Evolutionary conservation across 1,284 basidiomycete genomes (phyloP), one percentile per base, ranked within the genome.

Genomic region (Anthracocystis panici-leucophaei): DNA sequence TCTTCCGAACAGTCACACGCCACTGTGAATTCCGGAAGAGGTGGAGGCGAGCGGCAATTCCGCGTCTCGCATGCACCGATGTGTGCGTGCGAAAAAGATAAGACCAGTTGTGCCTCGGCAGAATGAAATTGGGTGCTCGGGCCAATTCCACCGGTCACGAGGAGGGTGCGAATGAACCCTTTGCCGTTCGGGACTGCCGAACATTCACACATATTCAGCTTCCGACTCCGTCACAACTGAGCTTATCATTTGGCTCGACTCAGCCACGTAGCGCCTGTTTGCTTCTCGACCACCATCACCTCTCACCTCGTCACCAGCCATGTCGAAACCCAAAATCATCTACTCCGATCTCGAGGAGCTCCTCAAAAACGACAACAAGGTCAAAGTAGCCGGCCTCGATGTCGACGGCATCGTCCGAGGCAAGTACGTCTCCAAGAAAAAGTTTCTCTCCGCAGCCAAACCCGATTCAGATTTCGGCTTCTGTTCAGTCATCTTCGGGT

Each of bases 401-500:
- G 70, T 80, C 20, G 96, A 99, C 86, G 96, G 96, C 40, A 90
- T 98, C 20, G 88, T 97, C 16, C 89, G 95, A 51, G 95, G 95
- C 51, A 98, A 97, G 87, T 92, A 92, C 85, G 94, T 97, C 92
- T 93, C 92, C 31, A 97, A 93, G 87, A 89, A 91, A 58, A 99
- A 99, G 87, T 97, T 99, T 83, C 84, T 98, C 31, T 92, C 91
- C 52, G 91, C 92, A 0, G 92, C 89, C n/a, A 90, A 91, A 65
- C 89, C 91, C 3, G 90, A 92, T 64, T 93, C 93, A 42, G 75
- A 64, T 58, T 79, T 79, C 68, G 80, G 67, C 44, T 79, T 73
- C 50, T 78, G 66, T 46, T 80, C 63, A 44, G 78, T 77, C 68
- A 80, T 70, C 79, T 79, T 79, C 58, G 69, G 72, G 7, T 81